A percentile compares a stretch with the other conserved stretches of the same genome.
Evolutionary conservation across 2,329 filamentous ascomycete species (phyloP).

Genomic region (Amylocarpus encephaloides): DNA sequence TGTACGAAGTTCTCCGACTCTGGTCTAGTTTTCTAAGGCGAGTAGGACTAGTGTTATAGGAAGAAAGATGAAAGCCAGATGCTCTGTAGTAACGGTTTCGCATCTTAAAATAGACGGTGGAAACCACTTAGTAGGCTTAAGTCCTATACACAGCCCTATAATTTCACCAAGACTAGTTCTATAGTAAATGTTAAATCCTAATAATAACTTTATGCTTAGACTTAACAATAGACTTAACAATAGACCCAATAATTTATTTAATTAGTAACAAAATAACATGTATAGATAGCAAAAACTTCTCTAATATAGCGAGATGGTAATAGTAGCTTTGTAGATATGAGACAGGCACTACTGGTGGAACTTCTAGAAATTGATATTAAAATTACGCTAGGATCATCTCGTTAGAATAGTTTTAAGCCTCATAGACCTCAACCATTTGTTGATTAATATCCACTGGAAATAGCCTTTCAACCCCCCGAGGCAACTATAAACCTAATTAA

Average conservation of each 20-base stretch:
- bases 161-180: constrained; percentile 57
- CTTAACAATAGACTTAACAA: constrained; percentile 42
- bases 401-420: constrained; percentile 59
- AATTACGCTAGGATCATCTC: constrained; percentile 74
- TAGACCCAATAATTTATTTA: no score
- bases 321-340: constrained; percentile 52
- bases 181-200: constrained; percentile 48
- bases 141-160: constrained; percentile 71
- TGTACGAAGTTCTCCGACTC: no score
- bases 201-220: constrained; percentile 39
- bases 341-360: constrained; percentile 68
- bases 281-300: constrained; percentile 48
- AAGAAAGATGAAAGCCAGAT: no score
- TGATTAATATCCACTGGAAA: no score
- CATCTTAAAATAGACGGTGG: no score
- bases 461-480: no score
- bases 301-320: constrained; percentile 40
- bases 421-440: no score
- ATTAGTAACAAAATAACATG: constrained; percentile 42
- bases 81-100: no score
- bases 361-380: constrained; percentile 95
- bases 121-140: no score
- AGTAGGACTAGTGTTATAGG: no score
- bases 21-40: no score
- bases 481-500: no score